Base-by-base conservation (phyloP, 2,329 filamentous ascomycete species). In the Paraconiothyrium sp. region DNA sequence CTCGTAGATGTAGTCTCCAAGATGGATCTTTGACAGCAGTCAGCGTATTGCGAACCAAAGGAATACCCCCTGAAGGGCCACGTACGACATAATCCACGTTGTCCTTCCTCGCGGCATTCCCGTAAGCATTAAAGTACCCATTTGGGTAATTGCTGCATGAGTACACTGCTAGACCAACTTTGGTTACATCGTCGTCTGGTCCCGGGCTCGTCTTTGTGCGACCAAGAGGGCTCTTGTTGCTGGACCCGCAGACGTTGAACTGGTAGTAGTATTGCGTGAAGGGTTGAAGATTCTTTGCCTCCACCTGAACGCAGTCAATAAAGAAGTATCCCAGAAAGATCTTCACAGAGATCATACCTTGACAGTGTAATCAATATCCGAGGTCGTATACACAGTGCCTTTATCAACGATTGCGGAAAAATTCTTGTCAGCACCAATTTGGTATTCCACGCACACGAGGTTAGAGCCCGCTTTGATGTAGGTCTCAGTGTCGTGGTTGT, bases 321-420 rank as follows among this genome's bases (percentile, higher is more conserved):
- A 37, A 22, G 13, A 8, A 54, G 22, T 50, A 27, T 27, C n/a
- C 22, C 47, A 39, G 16, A 34, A n/a, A 22, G 16, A 48, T 13
- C 6, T 41, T 30, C 20, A 30, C 39, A 41, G 20, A 22, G 48
- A 11, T 41, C 61, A 54, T 69, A 86, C 86, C 82, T 92, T 92
- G 63, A 92, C 80, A 0, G 90, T 92, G 72, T 88, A 92, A 72
- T 92, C 90, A 56, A 92, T 86, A 72, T 92, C 90, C 0, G 86
- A 89, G 30, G 85, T 90, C 0, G 90, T 92, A 71, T 89, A 91
- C 1, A 84, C 88, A n/a, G 79, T 84, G 3, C 90, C 90, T 1
- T 79, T 80, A 49, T 83, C 80, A 4, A 86, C 84, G 9, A 85
- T 78, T 1, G 80, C 67, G 6, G 78, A 75, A 48, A 85, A 81